Base-by-base conservation (phyloP, 495 filamentous ascomycete species). In the Stereocaulon alpinum region DNA sequence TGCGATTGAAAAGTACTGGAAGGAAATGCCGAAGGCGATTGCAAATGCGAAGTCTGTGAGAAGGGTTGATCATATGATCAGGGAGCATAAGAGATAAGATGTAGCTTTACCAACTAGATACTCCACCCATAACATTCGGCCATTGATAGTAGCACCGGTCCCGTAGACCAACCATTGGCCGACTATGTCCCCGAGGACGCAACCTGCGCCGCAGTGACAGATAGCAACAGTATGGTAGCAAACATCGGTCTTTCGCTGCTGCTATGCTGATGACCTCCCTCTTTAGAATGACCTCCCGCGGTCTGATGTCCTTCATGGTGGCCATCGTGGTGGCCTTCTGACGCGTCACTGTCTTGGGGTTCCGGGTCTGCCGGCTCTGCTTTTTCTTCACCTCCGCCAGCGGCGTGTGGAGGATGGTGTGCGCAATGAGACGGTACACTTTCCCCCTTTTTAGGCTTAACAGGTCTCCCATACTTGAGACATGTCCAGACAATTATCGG, bases 131-230 rank as follows among this genome's bases (percentile, higher is more conserved):
- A 71, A 49, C 29, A 24, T 47, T 10, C 53, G 30, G 0, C 63
- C 61, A 40, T 45, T 44, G 58, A 71, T 66, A 18, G 37, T 53
- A 4, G 54, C 67, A 17, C 52, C 49, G 15, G 68, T 66, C 40
- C 67, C 66, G 65, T 68, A 70, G 34, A 71, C 69, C 34, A 71
- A 55, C 69, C 69, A 71, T 59, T 71, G 68, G 58, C 69, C 69
- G 49, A 71, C 61, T 18, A 71, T 27, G 61, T 69, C 68, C 43
- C 67, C 68, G 15, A 70, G 60, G 12, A 70, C 55, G 62, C 67
- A 70, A 22, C 64, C 68, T 4, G 68, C 68, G 34, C 68, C 68
- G 61, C 68, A 70, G 55, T 70, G 67, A 40, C 50, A 66, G 52
- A 66, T 65, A 34, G 44, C 68, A 49, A 70, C 63, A 40, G 59